A percentile compares a stretch with the other conserved stretches of the same genome.
Conservation (phyloP, 108 stramenopile species). For the Conticribra guillardii region DNA sequence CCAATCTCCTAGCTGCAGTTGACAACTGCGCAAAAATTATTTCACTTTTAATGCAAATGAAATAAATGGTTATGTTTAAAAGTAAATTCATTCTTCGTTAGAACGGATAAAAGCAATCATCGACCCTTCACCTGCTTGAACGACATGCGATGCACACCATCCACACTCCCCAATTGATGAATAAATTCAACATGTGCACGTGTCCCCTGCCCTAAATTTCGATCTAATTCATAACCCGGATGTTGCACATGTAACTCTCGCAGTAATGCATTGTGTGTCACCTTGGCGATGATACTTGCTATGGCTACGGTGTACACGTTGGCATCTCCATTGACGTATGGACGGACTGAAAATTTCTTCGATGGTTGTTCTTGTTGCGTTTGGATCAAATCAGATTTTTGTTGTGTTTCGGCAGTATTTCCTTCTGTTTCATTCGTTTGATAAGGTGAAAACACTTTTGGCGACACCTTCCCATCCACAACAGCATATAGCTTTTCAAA, state of each 20-base stretch:
- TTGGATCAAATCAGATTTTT: neutral
- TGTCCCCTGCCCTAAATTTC: conserved; percentile 62
- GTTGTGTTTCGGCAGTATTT: neutral
- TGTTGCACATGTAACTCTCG: conserved; percentile 39
- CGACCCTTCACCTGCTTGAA: conserved; percentile 69
- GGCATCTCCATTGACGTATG: conserved; percentile 71
- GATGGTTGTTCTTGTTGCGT: neutral
- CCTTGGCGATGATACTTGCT: conserved; percentile 75
- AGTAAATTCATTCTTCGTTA: too few species aligned
- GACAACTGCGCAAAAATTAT: too few species aligned
- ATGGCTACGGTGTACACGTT: conserved; percentile 73
- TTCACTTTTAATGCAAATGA: too few species aligned
- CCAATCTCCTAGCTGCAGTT: too few species aligned
- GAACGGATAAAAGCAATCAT: too few species aligned
- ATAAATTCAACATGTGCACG: conserved; percentile 62
- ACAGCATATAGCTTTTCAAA: conserved; percentile 55
- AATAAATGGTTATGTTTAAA: too few species aligned
- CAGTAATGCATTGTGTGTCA: conserved; percentile 56
- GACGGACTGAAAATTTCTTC: conserved; percentile 68
- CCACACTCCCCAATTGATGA: conserved; percentile 54
- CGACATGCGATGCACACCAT: conserved; percentile 68
- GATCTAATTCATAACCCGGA: conserved; percentile 71
- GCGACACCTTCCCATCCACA: conserved; percentile 75
- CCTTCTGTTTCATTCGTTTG: neutral
- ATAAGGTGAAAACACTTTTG: conserved; percentile 49